phyloP scores from a whole-genome alignment of 768 basidiomycete genomes.

The Russula virescens region DNA sequence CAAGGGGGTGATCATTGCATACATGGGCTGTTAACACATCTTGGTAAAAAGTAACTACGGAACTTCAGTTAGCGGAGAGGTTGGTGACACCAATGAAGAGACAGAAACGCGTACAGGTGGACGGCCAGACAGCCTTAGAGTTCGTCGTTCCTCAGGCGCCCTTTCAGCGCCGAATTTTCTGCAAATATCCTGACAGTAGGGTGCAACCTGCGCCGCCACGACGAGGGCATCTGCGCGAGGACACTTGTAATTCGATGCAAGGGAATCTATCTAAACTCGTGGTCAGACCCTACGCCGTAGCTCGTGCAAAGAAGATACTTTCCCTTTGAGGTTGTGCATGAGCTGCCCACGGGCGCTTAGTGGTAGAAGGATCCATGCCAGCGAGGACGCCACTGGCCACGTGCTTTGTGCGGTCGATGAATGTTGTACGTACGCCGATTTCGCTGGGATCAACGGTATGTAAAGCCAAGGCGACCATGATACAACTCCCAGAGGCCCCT shows the following conservation, averaged over 20 bases:
- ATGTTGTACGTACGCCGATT: conserved; percentile 39
- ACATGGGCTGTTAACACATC: conserved; percentile 44
- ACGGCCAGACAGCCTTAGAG: conserved; percentile 34
- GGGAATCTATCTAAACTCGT: conserved; percentile 38
- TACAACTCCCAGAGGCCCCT: conserved; percentile 46
- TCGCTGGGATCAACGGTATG: conserved; percentile 33
- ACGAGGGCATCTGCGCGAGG: conserved; percentile 37
- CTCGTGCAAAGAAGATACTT: conserved; percentile 19
- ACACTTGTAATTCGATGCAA: conserved; percentile 40
- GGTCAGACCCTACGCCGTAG: background rate
- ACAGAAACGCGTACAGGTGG: conserved; percentile 42
- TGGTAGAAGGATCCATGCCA: conserved; percentile 38
- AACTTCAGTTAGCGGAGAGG: background rate
- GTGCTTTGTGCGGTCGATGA: conserved; percentile 40
- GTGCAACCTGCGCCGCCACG: conserved; percentile 37
- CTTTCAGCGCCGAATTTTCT: conserved; percentile 34
- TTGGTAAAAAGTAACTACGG: conserved; percentile 42
- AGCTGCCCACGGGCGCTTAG: conserved; percentile 33
- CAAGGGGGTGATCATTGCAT: conserved; percentile 41
- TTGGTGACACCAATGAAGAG: background rate
- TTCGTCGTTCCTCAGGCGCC: conserved; percentile 37
- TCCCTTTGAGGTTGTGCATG: conserved; percentile 38
- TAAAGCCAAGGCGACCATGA: conserved; percentile 34
- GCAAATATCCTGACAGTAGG: conserved; percentile 42
- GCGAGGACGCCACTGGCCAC: conserved; percentile 41